phyloP scores from a whole-genome alignment of 176 grass and related monocot species.

The Areca catechu region DNA sequence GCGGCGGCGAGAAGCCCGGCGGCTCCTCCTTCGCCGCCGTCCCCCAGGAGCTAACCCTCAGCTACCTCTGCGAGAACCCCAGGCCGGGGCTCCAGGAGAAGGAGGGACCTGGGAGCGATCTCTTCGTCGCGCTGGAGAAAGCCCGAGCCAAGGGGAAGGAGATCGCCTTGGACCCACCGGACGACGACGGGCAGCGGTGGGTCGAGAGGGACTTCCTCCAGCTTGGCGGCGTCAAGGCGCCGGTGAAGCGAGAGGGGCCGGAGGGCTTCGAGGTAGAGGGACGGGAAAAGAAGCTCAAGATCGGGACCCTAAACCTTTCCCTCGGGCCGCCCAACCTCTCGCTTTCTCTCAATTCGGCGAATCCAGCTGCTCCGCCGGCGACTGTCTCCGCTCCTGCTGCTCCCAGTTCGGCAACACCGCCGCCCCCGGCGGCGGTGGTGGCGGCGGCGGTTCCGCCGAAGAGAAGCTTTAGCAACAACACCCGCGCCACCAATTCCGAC shows the following conservation, averaged over 20 bases:
- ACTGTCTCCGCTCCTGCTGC: conserved; percentile 2
- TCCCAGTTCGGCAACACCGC: conserved; percentile 15
- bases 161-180: conserved; percentile 8
- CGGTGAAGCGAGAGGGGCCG: conserved; percentile 43
- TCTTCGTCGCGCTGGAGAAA: conserved; percentile 5
- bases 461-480: conserved; percentile 63
- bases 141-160: conserved; percentile 25
- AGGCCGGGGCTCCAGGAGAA: conserved; percentile 16
- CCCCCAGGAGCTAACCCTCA: conserved; percentile 44
- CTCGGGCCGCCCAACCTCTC: conserved; percentile 32
- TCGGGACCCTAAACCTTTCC: conserved; percentile 67
- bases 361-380: conserved; percentile 2
- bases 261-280: conserved; percentile 48
- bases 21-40: conserved; percentile 12
- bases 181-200: conserved; percentile 3
- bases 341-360: conserved; percentile 55
- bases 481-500: conserved; percentile 72
- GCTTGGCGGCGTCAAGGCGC: conserved; percentile 28
- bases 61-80: conserved; percentile 43
- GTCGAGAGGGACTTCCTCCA: conserved; percentile 31
- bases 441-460: conserved; percentile 15
- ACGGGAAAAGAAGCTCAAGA: conserved; percentile 51
- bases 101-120: conserved; percentile 10
- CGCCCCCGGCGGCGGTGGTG: conserved; percentile 7
- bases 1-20: not conserved